Base-by-base conservation (phyloP, 2,329 filamentous ascomycete genomes). In the Setomelanomma holmii region DNA sequence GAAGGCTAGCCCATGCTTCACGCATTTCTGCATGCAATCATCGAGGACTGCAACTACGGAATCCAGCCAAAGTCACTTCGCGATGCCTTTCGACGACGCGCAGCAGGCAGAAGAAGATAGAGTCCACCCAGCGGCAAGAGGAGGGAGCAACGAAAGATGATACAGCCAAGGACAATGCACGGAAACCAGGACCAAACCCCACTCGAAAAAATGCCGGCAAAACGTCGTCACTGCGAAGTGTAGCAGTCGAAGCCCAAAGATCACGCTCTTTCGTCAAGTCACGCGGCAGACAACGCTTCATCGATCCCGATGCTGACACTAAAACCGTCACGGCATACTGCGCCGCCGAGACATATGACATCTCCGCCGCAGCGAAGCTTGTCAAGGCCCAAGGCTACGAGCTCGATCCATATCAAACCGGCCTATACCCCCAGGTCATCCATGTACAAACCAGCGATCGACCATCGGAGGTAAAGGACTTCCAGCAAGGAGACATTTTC, bases 171-270 rank as follows among this genome's bases (percentile, higher is more conserved):
- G 57, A 60, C 14, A 21, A 14, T 6, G 51, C 40, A 16, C 40
- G 46, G 12, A 56, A 55, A n/a, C 5, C 30, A 4, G 51, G 59
- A 12, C 61, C 57, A 7, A 73, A 73, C 44, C 63, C 43, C 1
- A 24, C 62, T 3, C 55, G 71, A 20, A 74, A 73, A 41, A 65
- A 62, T 61, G 64, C 64, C 17, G 58, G 51, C 43, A 73, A 72
- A 46, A 73, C 71, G 16, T 74, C 88, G 56, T 95, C 91, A 1
- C 80, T 97, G 24, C 86, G 93, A 49, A 85, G 92, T 52, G 91
- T 96, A 11, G 91, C 93, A 24, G 89, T 91, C 16, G 91, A 95
- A 65, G 92, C 93, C 16, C 91, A 96, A 76, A 79, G 76, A 60
- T 84, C 78, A 52, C 81, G 78, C 63, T 79, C 79, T 1, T 78